A percentile compares a stretch with the other conserved stretches of the same genome.
phyloP scores from a whole-genome alignment of 2,329 filamentous ascomycete species.

The Dothiorella sarmentorum region DNA sequence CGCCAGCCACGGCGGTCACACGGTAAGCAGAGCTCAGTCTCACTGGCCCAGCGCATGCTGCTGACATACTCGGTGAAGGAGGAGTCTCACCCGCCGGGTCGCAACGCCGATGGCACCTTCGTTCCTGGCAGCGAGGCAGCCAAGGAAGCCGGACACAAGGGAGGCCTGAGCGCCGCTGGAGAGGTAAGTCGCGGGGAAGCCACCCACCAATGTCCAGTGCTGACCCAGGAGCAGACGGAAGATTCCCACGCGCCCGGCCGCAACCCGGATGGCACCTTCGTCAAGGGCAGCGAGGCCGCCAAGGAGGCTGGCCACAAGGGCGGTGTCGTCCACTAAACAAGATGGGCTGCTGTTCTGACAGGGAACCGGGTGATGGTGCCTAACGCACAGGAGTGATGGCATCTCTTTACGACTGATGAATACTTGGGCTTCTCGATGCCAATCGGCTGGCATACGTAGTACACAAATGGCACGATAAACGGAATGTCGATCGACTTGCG shows the following conservation, averaged over 20 bases:
- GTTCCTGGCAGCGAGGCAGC: constrained; percentile 36
- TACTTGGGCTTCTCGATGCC: background rate
- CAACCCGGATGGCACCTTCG: constrained; percentile 40
- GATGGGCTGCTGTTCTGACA: too few species aligned
- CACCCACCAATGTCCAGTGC: background rate
- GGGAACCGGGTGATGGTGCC: background rate
- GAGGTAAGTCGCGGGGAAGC: background rate
- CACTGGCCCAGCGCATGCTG: background rate
- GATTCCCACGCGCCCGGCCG: constrained; percentile 20
- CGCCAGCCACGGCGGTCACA: constrained; percentile 31
- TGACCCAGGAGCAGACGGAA: background rate
- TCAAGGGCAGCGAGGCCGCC: constrained; percentile 35
- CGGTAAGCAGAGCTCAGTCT: background rate
- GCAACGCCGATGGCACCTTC: constrained; percentile 41
- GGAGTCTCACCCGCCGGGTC: constrained; percentile 23
- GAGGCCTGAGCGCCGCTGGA: constrained; percentile 33
- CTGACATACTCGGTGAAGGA: background rate
- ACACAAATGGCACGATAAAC: constrained; percentile 4
- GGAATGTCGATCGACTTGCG: background rate
- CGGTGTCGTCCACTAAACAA: constrained; percentile 21
- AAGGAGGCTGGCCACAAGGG: constrained; percentile 37
- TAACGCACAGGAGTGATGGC: background rate
- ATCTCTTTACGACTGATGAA: background rate
- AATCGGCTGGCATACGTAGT: background rate
- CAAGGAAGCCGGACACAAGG: constrained; percentile 36